Percentiles rank a stretch among this genome's conserved stretches.
These are phyloP conservation scores for Camelina sativa DNA, from an alignment of 345 rosid genomes.

Conservation along the genomic window DNA sequence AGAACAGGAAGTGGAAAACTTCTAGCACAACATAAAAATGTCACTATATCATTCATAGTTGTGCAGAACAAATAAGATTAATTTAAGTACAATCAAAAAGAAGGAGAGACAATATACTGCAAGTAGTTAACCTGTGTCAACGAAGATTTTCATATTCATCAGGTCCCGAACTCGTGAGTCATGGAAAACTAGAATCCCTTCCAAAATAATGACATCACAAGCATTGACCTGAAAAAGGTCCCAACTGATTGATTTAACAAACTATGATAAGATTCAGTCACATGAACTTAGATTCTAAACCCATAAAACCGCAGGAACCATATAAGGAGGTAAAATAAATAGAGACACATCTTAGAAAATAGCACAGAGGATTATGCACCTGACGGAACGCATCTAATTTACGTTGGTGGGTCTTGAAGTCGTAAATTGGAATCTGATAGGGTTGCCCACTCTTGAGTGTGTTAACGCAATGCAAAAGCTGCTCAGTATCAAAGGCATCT, in stretches of 20 bases:
- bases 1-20: slow-evolving; percentile 15
- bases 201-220: slow-evolving; percentile 96
- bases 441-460: slow-evolving; percentile 78
- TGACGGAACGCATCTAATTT: slow-evolving; percentile 85
- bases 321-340: neutral
- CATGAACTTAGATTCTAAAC: neutral
- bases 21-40: slow-evolving; percentile 20
- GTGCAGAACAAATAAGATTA: slow-evolving; percentile 4
- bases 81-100: slow-evolving; percentile 1
- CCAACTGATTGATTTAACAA: slow-evolving; percentile 16
- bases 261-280: slow-evolving; percentile 14
- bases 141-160: slow-evolving; percentile 98
- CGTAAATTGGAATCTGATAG: slow-evolving; percentile 89
- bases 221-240: slow-evolving; percentile 76
- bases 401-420: slow-evolving; percentile 88
- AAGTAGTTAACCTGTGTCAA: slow-evolving; percentile 75
- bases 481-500: slow-evolving; percentile 99
- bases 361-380: slow-evolving; percentile 50
- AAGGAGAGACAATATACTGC: neutral
- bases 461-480: slow-evolving; percentile 81
- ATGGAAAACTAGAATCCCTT: slow-evolving; percentile 96
- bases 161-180: slow-evolving; percentile 85
- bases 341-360: neutral
- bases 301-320: neutral
- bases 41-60: slow-evolving; percentile 1